phyloP scores from a whole-genome alignment of 768 basidiomycete species.

The Boletellus sp. region DNA sequence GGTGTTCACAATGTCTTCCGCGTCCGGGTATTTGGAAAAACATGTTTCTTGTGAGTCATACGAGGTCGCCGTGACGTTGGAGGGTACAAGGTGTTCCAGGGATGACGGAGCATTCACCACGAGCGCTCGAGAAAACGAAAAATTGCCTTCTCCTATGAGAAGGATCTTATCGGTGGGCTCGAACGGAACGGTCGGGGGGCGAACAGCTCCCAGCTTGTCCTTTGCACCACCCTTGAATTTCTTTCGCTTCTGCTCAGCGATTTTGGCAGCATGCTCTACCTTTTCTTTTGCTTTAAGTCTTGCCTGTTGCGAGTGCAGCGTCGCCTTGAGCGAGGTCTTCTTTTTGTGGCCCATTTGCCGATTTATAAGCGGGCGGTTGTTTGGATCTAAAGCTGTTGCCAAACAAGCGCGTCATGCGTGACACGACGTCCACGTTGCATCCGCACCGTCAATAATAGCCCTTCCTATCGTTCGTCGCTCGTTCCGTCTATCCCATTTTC shows the following conservation, averaged over 20 bases:
- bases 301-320: constrained; percentile 66
- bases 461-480: constrained; percentile 25
- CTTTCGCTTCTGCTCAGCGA: constrained; percentile 42
- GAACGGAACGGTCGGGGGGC: constrained; percentile 61
- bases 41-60: constrained; percentile 79
- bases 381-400: constrained; percentile 27
- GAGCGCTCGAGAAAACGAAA: constrained; percentile 83
- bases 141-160: constrained; percentile 92
- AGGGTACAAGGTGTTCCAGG: constrained; percentile 51
- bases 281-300: constrained; percentile 62
- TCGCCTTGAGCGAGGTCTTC: constrained; percentile 56
- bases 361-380: constrained; percentile 19
- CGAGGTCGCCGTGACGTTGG: constrained; percentile 79
- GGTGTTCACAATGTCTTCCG: constrained; percentile 50
- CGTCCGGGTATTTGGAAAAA: constrained; percentile 79
- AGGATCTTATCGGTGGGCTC: constrained; percentile 60
- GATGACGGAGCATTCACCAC: constrained; percentile 43
- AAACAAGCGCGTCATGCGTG: constrained; percentile 20
- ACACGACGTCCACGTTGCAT: neutral
- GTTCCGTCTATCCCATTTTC: constrained; percentile 11
- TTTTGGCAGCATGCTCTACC: constrained; percentile 46
- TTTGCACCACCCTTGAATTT: constrained; percentile 32
- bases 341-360: constrained; percentile 43
- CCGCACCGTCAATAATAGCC: neutral
- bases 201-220: constrained; percentile 29